phyloP scores from a whole-genome alignment of 192 early-diverging fungal genomes.

The Chytriomyces confervae region DNA sequence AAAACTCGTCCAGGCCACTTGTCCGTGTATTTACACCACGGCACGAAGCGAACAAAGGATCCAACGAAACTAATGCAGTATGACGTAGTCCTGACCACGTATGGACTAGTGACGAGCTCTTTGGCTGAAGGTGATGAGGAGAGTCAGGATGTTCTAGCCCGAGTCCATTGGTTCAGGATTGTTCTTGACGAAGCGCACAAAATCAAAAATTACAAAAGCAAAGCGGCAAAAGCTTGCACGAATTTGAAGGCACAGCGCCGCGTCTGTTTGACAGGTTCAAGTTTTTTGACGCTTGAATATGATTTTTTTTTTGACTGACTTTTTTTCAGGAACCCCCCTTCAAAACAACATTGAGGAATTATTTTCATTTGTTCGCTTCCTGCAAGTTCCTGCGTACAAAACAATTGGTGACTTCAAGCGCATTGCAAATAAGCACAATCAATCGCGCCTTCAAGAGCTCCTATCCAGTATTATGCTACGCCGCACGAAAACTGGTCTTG shows the following conservation, averaged over 20 bases:
- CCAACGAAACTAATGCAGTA: background rate
- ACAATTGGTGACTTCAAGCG: slow-evolving; percentile 20
- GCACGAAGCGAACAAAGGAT: slow-evolving; percentile 30
- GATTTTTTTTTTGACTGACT: background rate
- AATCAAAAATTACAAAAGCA: slow-evolving; percentile 46
- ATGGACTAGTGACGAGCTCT: slow-evolving; percentile 7
- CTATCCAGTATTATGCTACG: slow-evolving; percentile 50
- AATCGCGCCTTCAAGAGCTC: background rate
- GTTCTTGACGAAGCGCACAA: slow-evolving; percentile 50
- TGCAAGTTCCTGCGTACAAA: slow-evolving; percentile 19
- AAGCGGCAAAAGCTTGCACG: slow-evolving; percentile 32
- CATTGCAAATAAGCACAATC: background rate
- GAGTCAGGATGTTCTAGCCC: background rate
- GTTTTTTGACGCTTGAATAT: background rate
- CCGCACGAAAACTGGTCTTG: slow-evolving; percentile 59
- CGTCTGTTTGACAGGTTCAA: slow-evolving; percentile 48
- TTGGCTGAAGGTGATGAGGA: slow-evolving; percentile 18
- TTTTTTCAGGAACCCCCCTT: slow-evolving; percentile 12
- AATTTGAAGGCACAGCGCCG: slow-evolving; percentile 33
- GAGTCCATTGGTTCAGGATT: slow-evolving; percentile 22
- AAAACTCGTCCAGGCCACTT: slow-evolving; percentile 55
- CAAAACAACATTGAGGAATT: slow-evolving; percentile 47
- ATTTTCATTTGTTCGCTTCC: slow-evolving; percentile 43
- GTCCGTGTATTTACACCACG: slow-evolving; percentile 64
- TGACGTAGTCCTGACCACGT: slow-evolving; percentile 11